These are phyloP conservation scores for Bipolaris oryzae DNA, from an alignment of 2,329 filamentous ascomycete genomes.

Conservation along the genomic window DNA sequence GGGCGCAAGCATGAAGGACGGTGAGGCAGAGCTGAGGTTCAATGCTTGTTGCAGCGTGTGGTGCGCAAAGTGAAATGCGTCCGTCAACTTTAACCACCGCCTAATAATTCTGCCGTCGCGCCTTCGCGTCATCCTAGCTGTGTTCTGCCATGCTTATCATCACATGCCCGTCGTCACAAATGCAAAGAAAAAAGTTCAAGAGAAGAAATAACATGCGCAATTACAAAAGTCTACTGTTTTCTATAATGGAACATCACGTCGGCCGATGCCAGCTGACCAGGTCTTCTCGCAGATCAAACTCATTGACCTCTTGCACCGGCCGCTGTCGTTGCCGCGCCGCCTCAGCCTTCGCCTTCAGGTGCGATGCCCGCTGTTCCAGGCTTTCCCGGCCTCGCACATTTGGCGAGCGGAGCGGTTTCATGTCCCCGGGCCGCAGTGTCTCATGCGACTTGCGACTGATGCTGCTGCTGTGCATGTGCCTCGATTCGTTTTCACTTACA, in stretches of 20 bases:
- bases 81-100: slow-evolving; percentile 39
- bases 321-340: slow-evolving; percentile 45
- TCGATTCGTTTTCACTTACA: slow-evolving; percentile 41
- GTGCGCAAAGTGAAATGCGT: slow-evolving; percentile 13
- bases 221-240: neutral
- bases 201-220: too few species aligned
- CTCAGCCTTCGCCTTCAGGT: slow-evolving; percentile 51
- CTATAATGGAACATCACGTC: slow-evolving; percentile 9
- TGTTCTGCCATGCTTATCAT: neutral
- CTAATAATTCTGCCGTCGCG: slow-evolving; percentile 43
- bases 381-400: slow-evolving; percentile 47
- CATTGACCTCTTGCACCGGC: slow-evolving; percentile 53
- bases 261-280: slow-evolving; percentile 54
- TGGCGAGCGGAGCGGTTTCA: slow-evolving; percentile 22
- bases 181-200: neutral
- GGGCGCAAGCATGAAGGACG: slow-evolving; percentile 45
- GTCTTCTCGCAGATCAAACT: slow-evolving; percentile 57
- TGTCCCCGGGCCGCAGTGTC: slow-evolving; percentile 41
- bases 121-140: slow-evolving; percentile 23
- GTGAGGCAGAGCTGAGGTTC: slow-evolving; percentile 1
- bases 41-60: slow-evolving; percentile 9
- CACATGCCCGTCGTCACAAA: neutral
- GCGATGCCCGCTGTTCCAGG: slow-evolving; percentile 51
- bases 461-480: slow-evolving; percentile 28
- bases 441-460: slow-evolving; percentile 45